phyloP scores from a whole-genome alignment of 176 grass and related monocot species.

The Ensete glaucum region DNA sequence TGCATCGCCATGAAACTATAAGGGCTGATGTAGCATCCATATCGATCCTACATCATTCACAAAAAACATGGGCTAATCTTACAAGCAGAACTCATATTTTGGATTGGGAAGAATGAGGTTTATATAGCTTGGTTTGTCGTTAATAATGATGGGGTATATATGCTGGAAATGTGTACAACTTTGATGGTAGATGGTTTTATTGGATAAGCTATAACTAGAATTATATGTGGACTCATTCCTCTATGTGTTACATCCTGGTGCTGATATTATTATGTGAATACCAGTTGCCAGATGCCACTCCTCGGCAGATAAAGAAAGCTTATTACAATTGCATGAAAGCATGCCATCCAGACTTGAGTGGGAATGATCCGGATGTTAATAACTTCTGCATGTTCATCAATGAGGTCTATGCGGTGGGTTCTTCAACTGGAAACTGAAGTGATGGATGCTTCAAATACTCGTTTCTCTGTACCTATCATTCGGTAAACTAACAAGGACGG shows the following conservation, averaged over 20 bases:
- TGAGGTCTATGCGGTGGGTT: constrained; percentile 70
- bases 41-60: too few species aligned
- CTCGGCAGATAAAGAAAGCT: constrained; percentile 82
- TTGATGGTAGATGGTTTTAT: background rate
- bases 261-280: constrained; percentile 6
- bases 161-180: too few species aligned
- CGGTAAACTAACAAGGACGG: constrained; percentile 32
- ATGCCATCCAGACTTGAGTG: constrained; percentile 82
- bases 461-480: background rate
- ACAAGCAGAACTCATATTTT: too few species aligned
- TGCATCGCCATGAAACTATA: too few species aligned
- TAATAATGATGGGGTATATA: too few species aligned
- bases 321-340: constrained; percentile 94
- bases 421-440: background rate
- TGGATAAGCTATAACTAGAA: background rate
- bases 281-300: constrained; percentile 75
- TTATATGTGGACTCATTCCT: background rate
- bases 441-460: background rate
- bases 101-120: too few species aligned
- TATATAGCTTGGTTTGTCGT: too few species aligned
- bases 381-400: constrained; percentile 91
- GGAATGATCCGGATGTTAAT: constrained; percentile 54
- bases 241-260: background rate
- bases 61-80: too few species aligned
- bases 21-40: too few species aligned